phyloP scores from a whole-genome alignment of 129 eudicot genomes.

The Lonicera japonica region DNA sequence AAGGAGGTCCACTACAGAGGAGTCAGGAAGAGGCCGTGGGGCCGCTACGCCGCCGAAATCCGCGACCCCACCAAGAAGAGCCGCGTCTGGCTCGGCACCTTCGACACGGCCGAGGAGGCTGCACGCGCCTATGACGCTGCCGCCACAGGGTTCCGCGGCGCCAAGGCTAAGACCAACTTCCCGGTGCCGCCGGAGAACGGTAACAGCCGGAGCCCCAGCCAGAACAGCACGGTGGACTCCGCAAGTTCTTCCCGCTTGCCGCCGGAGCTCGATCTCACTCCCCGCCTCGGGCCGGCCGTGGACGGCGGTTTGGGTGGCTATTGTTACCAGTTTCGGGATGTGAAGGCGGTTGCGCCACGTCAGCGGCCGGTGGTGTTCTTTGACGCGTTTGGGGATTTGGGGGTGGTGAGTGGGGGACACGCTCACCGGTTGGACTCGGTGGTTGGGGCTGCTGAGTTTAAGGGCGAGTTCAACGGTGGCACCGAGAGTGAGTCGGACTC shows the following conservation, averaged over 20 bases:
- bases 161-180: slow-evolving; percentile 64
- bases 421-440: slow-evolving; percentile 15
- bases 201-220: slow-evolving; percentile 23
- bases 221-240: slow-evolving; percentile 51
- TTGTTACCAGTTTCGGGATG: slow-evolving; percentile 14
- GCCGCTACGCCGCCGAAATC: slow-evolving; percentile 81
- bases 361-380: slow-evolving; percentile 17
- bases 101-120: slow-evolving; percentile 69
- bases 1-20: slow-evolving; percentile 61
- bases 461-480: slow-evolving; percentile 29
- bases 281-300: slow-evolving; percentile 22
- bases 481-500: slow-evolving; percentile 48
- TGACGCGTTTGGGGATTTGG: slow-evolving; percentile 10
- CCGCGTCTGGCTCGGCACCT: slow-evolving; percentile 71
- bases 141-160: slow-evolving; percentile 55
- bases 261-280: slow-evolving; percentile 50
- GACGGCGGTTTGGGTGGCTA: slow-evolving; percentile 16
- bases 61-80: slow-evolving; percentile 61
- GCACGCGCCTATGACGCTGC: slow-evolving; percentile 69
- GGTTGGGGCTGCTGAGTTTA: slow-evolving; percentile 6
- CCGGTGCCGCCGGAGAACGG: slow-evolving; percentile 13
- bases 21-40: slow-evolving; percentile 83
- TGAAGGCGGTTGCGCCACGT: slow-evolving; percentile 9
- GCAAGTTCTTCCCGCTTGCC: slow-evolving; percentile 30
- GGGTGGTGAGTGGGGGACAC: slow-evolving; percentile 7